Evolutionary conservation across 306 rosid species (phyloP).

Genomic region (Trifolium pratense): DNA sequence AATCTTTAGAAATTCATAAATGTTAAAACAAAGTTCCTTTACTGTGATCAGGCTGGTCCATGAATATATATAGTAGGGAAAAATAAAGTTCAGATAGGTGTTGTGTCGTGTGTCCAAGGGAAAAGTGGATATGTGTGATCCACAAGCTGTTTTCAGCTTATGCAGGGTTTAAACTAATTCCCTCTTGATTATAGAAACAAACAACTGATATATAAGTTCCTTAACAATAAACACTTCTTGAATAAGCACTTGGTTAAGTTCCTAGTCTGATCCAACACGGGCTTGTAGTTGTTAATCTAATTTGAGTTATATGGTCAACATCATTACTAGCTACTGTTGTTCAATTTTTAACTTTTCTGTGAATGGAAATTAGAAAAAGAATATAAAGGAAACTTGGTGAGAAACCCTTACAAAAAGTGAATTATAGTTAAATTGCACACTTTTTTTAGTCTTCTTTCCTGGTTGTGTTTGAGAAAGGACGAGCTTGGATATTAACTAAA

Average conservation of each 20-base stretch:
- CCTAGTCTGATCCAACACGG: neutral
- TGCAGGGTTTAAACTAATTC: neutral
- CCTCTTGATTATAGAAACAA: too few relatives aligned
- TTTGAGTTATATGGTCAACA: neutral
- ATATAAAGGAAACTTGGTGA: neutral
- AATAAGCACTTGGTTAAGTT: neutral
- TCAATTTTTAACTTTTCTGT: neutral
- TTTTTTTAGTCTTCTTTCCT: neutral
- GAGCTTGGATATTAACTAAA: neutral
- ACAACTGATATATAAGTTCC: neutral
- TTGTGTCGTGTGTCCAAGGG: neutral
- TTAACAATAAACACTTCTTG: neutral
- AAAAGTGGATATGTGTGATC: neutral
- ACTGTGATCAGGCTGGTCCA: conserved; percentile 4
- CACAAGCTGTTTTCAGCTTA: neutral
- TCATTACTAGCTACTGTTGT: too few relatives aligned
- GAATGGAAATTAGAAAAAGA: neutral
- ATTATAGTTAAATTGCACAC: neutral
- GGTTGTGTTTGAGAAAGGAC: neutral
- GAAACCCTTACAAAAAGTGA: neutral
- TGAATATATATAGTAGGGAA: neutral
- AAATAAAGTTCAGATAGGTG: conserved; percentile 10
- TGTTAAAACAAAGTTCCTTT: conserved; percentile 7
- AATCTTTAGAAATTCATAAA: neutral
- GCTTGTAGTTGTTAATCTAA: neutral